Conservation (phyloP, 768 basidiomycete genomes). For the Lactifluus rugatus region DNA sequence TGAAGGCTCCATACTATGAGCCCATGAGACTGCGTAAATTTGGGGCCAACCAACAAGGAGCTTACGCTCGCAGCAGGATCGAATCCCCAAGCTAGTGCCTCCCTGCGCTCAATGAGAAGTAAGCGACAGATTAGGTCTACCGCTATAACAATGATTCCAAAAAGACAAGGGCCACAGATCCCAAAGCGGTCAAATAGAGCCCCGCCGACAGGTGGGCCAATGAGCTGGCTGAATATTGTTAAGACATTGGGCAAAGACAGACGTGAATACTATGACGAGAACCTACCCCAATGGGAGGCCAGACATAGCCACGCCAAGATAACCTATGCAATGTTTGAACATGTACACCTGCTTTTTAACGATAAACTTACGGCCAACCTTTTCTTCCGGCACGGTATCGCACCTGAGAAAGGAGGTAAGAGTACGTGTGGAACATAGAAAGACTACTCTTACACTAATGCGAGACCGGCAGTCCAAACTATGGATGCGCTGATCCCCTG, state of each 20-base stretch:
- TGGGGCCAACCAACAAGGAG: neutral
- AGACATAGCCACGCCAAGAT: conserved; percentile 33
- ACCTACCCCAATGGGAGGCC: conserved; percentile 32
- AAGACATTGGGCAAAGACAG: neutral
- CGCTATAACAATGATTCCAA: conserved; percentile 27
- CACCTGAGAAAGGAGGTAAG: conserved; percentile 22
- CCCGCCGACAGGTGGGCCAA: conserved; percentile 33
- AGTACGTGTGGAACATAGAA: neutral
- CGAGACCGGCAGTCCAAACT: conserved; percentile 33
- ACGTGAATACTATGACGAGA: neutral
- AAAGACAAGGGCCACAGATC: conserved; percentile 32
- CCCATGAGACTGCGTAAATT: neutral
- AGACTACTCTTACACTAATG: conserved; percentile 26
- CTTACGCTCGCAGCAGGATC: conserved; percentile 18
- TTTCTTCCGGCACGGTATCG: conserved; percentile 29
- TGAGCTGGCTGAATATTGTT: conserved; percentile 23
- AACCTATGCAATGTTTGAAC: conserved; percentile 22
- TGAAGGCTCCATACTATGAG: neutral
- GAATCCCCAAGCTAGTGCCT: conserved; percentile 27
- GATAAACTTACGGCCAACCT: conserved; percentile 27
- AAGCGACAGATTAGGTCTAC: conserved; percentile 31
- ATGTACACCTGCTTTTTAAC: neutral
- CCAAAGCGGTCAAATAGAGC: conserved; percentile 30
- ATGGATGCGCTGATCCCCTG: conserved; percentile 34
- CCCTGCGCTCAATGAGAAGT: conserved; percentile 31